A percentile compares a stretch with the other conserved stretches of the same genome.
phyloP scores from a whole-genome alignment of 2,329 filamentous ascomycete species.

The Aschersonia sp. region DNA sequence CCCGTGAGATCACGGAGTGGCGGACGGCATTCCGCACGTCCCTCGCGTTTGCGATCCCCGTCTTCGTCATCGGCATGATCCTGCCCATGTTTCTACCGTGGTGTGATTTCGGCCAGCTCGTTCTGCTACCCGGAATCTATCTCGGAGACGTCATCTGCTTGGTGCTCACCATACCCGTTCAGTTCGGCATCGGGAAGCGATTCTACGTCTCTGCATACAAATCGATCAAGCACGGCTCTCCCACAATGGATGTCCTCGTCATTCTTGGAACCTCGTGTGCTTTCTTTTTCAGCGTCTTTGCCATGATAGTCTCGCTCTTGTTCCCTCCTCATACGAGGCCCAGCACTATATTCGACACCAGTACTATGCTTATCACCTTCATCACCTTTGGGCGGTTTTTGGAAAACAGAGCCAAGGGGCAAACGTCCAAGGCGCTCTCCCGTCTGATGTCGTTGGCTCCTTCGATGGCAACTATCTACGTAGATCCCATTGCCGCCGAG shows the following conservation, averaged over 20 bases:
- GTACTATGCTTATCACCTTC: constrained; percentile 96
- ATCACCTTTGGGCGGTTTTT: constrained; percentile 82
- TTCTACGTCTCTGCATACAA: constrained; percentile 94
- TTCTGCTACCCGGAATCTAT: constrained; percentile 61
- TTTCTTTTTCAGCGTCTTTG: constrained; percentile 85
- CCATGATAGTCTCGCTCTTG: constrained; percentile 71
- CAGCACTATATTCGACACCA: constrained; percentile 89
- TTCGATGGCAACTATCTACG: constrained; percentile 93
- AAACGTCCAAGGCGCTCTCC: constrained; percentile 88
- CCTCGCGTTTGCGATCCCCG: constrained; percentile 69
- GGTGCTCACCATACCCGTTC: constrained; percentile 74
- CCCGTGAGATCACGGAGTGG: constrained; percentile 92
- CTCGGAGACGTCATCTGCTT: constrained; percentile 80
- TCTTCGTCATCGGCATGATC: constrained; percentile 86
- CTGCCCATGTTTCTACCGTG: constrained; percentile 70
- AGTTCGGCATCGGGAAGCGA: constrained; percentile 89
- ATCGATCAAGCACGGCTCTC: constrained; percentile 75
- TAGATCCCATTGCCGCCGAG: constrained; percentile 82
- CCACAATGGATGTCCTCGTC: constrained; percentile 96
- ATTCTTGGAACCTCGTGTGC: constrained; percentile 87
- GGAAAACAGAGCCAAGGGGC: constrained; percentile 88
- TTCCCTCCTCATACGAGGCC: constrained; percentile 66
- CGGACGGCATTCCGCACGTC: constrained; percentile 66
- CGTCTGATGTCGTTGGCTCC: constrained; percentile 90
- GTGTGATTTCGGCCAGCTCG: constrained; percentile 61